Evolutionary conservation across 345 rosid species (phyloP), one percentile per base, ranked within the genome.

Genomic region (Rhodamnia argentea): DNA sequence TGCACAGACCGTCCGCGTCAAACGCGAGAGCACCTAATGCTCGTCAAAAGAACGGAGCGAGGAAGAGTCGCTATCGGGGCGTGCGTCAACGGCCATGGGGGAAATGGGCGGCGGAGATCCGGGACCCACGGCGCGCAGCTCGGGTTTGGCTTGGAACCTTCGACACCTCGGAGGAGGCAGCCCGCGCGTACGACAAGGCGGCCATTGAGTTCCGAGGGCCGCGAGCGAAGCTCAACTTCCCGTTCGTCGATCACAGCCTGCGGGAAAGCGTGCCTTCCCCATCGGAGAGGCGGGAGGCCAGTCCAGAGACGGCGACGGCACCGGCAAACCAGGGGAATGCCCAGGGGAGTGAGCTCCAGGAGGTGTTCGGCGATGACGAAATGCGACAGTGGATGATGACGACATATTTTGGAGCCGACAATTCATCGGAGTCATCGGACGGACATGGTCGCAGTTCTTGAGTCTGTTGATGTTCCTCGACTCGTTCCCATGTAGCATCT

Each of bases 21-120:
- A 16, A 32, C 76, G 44, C 44, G 76, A 37, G 88, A 70, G 78
- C 51, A 13, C 82, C 32, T 13, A 55, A 55, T 29, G 13, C 75
- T 86, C 85, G 90, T 86, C 91, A 18, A 18, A 11, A 70, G 47
- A 18, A 37, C 6, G 47, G 24, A 18, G 24, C 13, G 88, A 91
- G 24, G 85, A 94, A 91, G 90, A 94, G 89, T 87, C 93, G 91
- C 42, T 97, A 88, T 93, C 92, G 99, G 86, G 99, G 99, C 81
- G 99, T 96, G 84, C 94, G 99, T 87, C 99, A 95, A 87, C 90
- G 98, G 92, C 99, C 99, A 40, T 97, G 98, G 98, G 99, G 99
- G 0, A 96, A 95, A 87, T 96, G 97, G 93, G 98, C 99, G 6
- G 98, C 99, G 22, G 99, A 97, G 94, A 97, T 97, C 55, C 90